Percentiles rank a stretch among this genome's conserved stretches.
These are phyloP conservation scores for Wickerhamomyces mucosus DNA, from an alignment of 805 yeast species.

Conservation along the genomic window DNA sequence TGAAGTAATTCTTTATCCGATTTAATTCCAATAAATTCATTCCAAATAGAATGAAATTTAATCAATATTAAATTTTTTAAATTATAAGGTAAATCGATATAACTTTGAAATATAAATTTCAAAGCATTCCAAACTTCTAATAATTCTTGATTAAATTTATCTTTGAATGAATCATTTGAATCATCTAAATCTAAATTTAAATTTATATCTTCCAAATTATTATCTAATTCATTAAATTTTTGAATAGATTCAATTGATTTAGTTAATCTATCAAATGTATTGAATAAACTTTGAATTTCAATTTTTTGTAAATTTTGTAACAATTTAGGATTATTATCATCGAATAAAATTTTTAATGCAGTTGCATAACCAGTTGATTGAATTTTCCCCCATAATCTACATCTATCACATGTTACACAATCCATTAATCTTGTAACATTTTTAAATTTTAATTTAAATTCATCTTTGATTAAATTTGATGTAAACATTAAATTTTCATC, in stretches of 20 bases:
- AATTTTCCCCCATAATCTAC: conserved; percentile 96
- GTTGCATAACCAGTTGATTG: conserved; percentile 98
- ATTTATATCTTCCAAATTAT: conserved; percentile 6
- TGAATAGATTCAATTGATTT: conserved; percentile 72
- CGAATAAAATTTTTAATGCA: conserved; percentile 83
- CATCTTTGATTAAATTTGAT: conserved; percentile 61
- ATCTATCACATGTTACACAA: conserved; percentile 97
- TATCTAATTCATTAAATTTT: conserved; percentile 53
- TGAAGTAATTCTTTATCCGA: conserved; percentile 15
- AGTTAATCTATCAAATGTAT: conserved; percentile 87
- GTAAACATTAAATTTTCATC: conserved; percentile 42
- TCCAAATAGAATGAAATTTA: conserved; percentile 56
- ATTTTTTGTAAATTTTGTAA: conserved; percentile 56
- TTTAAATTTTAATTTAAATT: conserved; percentile 75
- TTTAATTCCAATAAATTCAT: conserved; percentile 55
- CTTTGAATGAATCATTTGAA: conserved; percentile 14
- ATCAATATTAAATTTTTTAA: conserved; percentile 40
- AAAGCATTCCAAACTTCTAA: conserved; percentile 49
- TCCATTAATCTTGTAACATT: conserved; percentile 93
- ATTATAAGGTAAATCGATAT: conserved; percentile 59
- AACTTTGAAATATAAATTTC: conserved; percentile 55
- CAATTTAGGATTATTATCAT: conserved; percentile 31
- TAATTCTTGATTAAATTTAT: conserved; percentile 42
- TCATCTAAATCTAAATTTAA: conserved; percentile 1
- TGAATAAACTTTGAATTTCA: conserved; percentile 83